Conservation (phyloP, 1,284 basidiomycete species). For the Boletus nobilissimus region DNA sequence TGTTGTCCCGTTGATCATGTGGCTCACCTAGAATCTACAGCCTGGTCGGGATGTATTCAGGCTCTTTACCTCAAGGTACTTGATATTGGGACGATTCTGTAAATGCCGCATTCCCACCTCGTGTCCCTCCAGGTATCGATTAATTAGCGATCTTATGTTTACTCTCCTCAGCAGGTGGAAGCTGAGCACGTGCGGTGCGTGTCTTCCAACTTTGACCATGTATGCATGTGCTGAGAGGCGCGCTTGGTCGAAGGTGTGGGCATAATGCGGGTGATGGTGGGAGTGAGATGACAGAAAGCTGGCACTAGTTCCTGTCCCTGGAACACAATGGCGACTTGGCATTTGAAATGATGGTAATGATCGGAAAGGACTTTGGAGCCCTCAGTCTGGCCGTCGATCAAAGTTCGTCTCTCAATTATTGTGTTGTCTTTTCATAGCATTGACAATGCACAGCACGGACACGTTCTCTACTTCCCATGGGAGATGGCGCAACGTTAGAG, state of each 20-base stretch:
- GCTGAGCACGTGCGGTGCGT: neutral
- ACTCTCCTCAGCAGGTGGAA: constrained; percentile 40
- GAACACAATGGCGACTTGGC: neutral
- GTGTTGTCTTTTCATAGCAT: neutral
- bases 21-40: constrained; percentile 9
- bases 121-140: constrained; percentile 45
- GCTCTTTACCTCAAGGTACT: constrained; percentile 63
- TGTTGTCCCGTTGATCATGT: constrained; percentile 4
- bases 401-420: neutral
- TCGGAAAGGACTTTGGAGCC: neutral
- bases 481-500: neutral
- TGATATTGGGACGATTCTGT: constrained; percentile 54
- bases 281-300: neutral
- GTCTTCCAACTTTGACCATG: constrained; percentile 55
- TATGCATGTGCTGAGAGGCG: constrained; percentile 35
- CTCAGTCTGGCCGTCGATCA: neutral
- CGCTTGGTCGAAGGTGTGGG: neutral
- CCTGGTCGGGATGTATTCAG: constrained; percentile 10
- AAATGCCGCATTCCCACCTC: neutral
- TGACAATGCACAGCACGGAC: neutral
- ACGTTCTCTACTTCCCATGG: constrained; percentile 8
- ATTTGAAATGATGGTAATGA: neutral
- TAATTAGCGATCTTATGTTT: constrained; percentile 64
- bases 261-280: neutral
- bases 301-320: constrained; percentile 6